Percentiles rank a stretch among this genome's conserved stretches.
Conservation (phyloP, 495 filamentous ascomycete species). For the Letharia lupina region DNA sequence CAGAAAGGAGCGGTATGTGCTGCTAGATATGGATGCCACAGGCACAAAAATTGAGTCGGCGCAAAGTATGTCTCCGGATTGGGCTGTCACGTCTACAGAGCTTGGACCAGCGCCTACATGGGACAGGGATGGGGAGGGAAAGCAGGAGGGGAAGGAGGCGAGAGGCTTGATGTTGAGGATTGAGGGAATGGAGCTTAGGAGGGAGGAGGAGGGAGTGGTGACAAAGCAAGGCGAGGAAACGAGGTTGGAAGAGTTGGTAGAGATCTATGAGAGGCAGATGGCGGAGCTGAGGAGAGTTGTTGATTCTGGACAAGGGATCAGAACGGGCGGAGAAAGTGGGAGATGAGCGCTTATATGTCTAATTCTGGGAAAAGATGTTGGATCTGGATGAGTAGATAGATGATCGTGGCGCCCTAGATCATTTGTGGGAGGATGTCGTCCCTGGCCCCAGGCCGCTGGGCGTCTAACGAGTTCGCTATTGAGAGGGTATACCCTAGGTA, state of each 20-base stretch:
- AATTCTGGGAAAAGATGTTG: not conserved
- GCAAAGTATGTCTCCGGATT: constrained; percentile 43
- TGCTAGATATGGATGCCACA: constrained; percentile 44
- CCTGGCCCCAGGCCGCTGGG: not conserved
- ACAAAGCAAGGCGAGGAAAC: constrained; percentile 8
- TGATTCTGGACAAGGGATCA: constrained; percentile 14
- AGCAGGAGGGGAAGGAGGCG: constrained; percentile 8
- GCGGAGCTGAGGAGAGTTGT: constrained; percentile 25
- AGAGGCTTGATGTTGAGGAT: constrained; percentile 25
- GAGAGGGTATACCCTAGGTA: not conserved
- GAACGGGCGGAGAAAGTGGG: not conserved
- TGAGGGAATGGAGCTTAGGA: constrained; percentile 19
- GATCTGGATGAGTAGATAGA: not conserved
- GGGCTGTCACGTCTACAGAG: constrained; percentile 45
- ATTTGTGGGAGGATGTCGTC: not conserved
- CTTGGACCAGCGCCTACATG: constrained; percentile 50
- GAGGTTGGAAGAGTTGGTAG: constrained; percentile 19
- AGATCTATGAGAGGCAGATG: constrained; percentile 22
- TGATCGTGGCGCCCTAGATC: not conserved
- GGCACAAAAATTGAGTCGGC: constrained; percentile 39
- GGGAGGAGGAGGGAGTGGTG: constrained; percentile 1
- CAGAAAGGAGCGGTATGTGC: constrained; percentile 42
- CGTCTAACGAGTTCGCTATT: not conserved
- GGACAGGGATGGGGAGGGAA: constrained; percentile 16
- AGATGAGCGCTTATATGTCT: not conserved